These are phyloP conservation scores for Dothistroma pini DNA, from an alignment of 2,329 filamentous ascomycete genomes.

Conservation along the genomic window DNA sequence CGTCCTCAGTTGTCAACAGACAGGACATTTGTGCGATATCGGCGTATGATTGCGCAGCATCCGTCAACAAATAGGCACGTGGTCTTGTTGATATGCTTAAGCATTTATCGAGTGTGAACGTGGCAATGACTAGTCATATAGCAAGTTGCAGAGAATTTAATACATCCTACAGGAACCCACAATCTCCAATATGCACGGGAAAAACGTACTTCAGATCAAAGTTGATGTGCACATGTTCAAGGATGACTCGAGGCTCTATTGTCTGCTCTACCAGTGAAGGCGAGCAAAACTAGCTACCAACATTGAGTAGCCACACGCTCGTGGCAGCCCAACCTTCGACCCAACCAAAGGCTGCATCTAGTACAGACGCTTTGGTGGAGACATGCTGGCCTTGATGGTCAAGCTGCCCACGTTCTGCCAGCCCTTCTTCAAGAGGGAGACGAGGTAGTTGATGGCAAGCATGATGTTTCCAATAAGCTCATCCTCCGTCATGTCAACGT, in stretches of 20 bases:
- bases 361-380: constrained; percentile 95
- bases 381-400: constrained; percentile 99
- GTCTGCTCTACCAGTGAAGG: constrained; percentile 32
- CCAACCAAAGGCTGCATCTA: constrained; percentile 49
- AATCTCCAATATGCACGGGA: not conserved
- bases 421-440: constrained; percentile 99
- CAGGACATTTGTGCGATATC: not conserved
- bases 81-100: too few species aligned
- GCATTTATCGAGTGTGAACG: too few species aligned
- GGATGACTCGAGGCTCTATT: constrained; percentile 33
- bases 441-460: constrained; percentile 99
- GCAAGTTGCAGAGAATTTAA: too few species aligned
- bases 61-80: too few species aligned
- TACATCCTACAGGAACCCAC: not conserved
- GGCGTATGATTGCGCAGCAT: too few species aligned
- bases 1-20: not conserved
- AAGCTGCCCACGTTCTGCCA: constrained; percentile 99
- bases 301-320: constrained; percentile 23
- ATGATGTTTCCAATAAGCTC: constrained; percentile 98
- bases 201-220: not conserved
- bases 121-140: too few species aligned
- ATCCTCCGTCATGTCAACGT: constrained; percentile 95
- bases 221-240: constrained; percentile 4
- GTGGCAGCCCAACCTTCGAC: constrained; percentile 25
- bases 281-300: constrained; percentile 25